These are phyloP conservation scores for Suaeda aralocaspica DNA, from an alignment of 148 eudicot species.

Conservation along the genomic window DNA sequence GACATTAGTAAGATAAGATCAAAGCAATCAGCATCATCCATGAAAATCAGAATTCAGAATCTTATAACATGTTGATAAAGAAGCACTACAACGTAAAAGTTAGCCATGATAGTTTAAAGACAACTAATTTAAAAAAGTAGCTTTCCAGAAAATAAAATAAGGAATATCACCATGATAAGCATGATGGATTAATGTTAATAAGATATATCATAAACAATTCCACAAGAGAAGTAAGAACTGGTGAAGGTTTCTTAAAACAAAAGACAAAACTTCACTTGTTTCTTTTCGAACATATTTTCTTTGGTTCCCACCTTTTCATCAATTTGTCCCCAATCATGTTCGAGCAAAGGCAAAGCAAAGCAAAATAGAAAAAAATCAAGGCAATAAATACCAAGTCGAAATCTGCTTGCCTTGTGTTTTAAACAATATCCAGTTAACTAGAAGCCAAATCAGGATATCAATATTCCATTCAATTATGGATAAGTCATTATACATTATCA, in stretches of 20 bases:
- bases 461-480: constrained; percentile 21
- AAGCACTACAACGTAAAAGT: constrained; percentile 4
- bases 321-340: constrained; percentile 8
- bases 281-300: too few relatives aligned
- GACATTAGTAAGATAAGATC: background rate
- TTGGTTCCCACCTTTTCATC: background rate
- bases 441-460: constrained; percentile 8
- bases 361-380: background rate
- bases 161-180: constrained; percentile 7
- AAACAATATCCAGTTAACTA: constrained; percentile 12
- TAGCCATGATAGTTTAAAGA: background rate
- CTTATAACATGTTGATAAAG: background rate
- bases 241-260: constrained; percentile 17
- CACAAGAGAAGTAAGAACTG: background rate
- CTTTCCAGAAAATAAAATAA: background rate
- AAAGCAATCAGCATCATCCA: background rate
- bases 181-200: constrained; percentile 3
- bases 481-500: constrained; percentile 5
- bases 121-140: background rate
- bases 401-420: background rate
- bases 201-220: background rate
- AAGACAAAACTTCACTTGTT: background rate
- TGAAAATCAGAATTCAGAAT: background rate
- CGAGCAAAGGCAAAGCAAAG: background rate
- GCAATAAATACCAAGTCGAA: background rate